phyloP scores from a whole-genome alignment of 371 early-diverging fungal genomes.

The Zychaea mexicana region DNA sequence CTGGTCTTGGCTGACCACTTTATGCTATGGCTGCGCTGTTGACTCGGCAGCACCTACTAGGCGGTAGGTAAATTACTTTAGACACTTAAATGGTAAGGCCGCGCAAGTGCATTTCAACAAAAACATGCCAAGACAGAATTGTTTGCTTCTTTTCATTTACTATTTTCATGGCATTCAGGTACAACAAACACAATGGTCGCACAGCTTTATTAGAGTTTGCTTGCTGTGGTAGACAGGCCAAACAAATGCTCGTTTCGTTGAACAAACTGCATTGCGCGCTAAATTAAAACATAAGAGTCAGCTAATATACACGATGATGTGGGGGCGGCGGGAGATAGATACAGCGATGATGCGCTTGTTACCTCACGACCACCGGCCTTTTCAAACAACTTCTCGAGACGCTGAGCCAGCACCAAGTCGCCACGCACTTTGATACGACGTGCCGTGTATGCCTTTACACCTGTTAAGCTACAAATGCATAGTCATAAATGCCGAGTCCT shows the following conservation, averaged over 20 bases:
- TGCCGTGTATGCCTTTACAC: slow-evolving; percentile 46
- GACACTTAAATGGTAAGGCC: too few species aligned
- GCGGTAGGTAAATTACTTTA: too few species aligned
- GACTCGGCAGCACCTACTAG: too few species aligned
- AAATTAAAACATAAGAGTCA: not conserved
- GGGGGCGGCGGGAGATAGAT: not conserved
- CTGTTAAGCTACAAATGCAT: slow-evolving; percentile 52
- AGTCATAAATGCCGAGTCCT: not conserved
- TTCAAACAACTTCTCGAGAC: slow-evolving; percentile 47
- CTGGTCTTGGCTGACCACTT: too few species aligned
- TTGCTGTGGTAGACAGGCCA: not conserved
- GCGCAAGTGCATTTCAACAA: too few species aligned
- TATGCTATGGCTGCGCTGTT: too few species aligned
- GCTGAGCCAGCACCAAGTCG: slow-evolving; percentile 45
- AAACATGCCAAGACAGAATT: too few species aligned
- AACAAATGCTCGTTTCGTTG: slow-evolving; percentile 33
- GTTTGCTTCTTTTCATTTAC: too few species aligned
- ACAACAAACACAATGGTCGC: too few species aligned
- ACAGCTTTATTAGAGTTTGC: slow-evolving; percentile 1
- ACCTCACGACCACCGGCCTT: slow-evolving; percentile 49
- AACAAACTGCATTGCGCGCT: slow-evolving; percentile 41
- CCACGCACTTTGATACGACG: slow-evolving; percentile 47
- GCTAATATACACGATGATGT: too few species aligned
- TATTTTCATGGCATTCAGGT: too few species aligned
- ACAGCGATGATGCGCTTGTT: not conserved